phyloP scores from a whole-genome alignment of 148 eudicot genomes.

The Arctostaphylos glauca region DNA sequence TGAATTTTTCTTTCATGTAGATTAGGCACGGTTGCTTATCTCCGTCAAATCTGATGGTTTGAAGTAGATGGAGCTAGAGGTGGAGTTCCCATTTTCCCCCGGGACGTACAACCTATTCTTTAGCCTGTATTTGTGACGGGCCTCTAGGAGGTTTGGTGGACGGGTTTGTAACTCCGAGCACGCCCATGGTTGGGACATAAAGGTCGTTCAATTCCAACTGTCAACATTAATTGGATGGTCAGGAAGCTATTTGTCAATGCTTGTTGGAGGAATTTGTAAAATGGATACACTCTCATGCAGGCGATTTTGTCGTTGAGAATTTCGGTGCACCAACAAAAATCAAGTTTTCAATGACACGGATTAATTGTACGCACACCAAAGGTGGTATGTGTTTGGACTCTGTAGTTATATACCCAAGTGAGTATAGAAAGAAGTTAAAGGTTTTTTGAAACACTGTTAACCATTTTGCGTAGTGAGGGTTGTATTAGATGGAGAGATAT shows the following conservation, averaged over 20 bases:
- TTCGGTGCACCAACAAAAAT: conserved; percentile 28
- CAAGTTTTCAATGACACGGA: conserved; percentile 76
- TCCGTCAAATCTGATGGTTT: conserved; percentile 85
- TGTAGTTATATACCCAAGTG: conserved; percentile 56
- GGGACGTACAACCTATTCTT: conserved; percentile 72
- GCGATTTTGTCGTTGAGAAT: conserved; percentile 59
- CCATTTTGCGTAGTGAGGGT: background rate
- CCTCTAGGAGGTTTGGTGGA: conserved; percentile 51
- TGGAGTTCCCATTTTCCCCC: conserved; percentile 68
- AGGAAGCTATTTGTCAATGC: conserved; percentile 45
- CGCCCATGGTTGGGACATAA: conserved; percentile 65
- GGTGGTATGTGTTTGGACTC: conserved; percentile 77
- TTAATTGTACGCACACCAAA: conserved; percentile 84
- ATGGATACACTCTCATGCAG: conserved; percentile 66
- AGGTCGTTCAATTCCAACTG: conserved; percentile 65
- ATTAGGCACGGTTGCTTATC: conserved; percentile 57
- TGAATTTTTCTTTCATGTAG: conserved; percentile 32
- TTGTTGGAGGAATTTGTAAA: conserved; percentile 52
- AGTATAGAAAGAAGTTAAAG: conserved; percentile 58
- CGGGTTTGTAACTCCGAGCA: conserved; percentile 47
- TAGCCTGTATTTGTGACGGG: conserved; percentile 56
- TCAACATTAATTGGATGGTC: conserved; percentile 49
- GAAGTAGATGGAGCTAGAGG: conserved; percentile 58
- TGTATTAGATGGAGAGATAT: background rate
- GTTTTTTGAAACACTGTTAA: conserved; percentile 39